Evolutionary conservation across 371 early-diverging fungal genomes (phyloP), one percentile per base, ranked within the genome.

Genomic region (Umbelopsis sp.): DNA sequence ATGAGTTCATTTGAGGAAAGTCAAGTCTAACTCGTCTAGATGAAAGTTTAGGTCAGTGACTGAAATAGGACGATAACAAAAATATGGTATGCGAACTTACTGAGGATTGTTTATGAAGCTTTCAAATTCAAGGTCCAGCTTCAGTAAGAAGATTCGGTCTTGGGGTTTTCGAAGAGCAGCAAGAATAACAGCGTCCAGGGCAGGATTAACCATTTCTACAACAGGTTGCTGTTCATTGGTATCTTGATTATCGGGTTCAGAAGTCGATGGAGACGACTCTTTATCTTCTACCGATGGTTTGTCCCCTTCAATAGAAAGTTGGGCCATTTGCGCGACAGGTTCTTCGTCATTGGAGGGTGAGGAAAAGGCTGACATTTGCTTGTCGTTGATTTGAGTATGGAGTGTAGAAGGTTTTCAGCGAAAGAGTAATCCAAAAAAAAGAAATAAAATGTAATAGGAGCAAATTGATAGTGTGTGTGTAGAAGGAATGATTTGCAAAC

Each of bases 1-100:
- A 94, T 8, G 91, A 90, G 68, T 94, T 94, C 86, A 93, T 86
- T 12, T 80, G 77, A 18, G 92, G 90, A 69, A 91, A 87, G 70
- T 87, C 90, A 50, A 92, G 73, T 18, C 87, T 79, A 50, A 80
- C 80, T 65, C 84, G 81, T 68, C 91, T 91, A 69, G 38, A 35
- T 50, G 29, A 38, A 25, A 25, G 24, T 62, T 29, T 4, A 63
- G 51, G 32, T n/a, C 62, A 4, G 63, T 16, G 35, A 22, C 62
- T 38, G 35, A n/a, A 22, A 63, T 63, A 48, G 63, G 11, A 64
- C 24, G 22, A 48, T 35, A 44, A 22, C 22, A 44, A 32, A 20
- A 2, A n/a, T 14, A n/a, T 37, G 5, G 18, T 20, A 25, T 24
- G 8, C 7, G 3, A 57, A 72, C 75, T 76, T 85, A 89, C 89